phyloP scores from a whole-genome alignment of 257 asterid species.

The Anisodus tanguticus region DNA sequence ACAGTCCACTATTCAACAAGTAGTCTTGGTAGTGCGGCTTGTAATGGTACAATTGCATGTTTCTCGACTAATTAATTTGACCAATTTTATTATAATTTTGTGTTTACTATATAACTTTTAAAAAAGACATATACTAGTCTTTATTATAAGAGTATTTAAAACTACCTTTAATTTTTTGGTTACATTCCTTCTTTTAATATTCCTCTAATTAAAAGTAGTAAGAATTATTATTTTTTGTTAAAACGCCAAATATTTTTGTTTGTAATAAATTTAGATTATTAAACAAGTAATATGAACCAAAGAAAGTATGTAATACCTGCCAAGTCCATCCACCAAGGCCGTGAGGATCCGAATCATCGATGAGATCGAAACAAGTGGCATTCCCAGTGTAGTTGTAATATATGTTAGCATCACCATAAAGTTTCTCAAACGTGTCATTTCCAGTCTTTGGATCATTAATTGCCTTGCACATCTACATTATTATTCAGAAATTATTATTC shows the following conservation, averaged over 20 bases:
- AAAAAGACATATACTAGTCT: no score
- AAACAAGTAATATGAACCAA: neutral
- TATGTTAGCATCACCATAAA: conserved; percentile 65
- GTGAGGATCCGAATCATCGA: conserved; percentile 69
- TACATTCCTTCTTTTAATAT: no score
- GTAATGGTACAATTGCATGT: no score
- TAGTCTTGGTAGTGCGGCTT: no score
- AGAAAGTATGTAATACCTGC: conserved; percentile 75
- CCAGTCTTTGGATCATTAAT: conserved; percentile 70
- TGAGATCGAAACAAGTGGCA: conserved; percentile 61
- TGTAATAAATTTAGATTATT: no score
- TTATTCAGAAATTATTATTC: neutral
- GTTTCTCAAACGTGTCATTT: conserved; percentile 56
- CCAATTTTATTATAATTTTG: neutral
- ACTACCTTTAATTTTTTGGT: no score
- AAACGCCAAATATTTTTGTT: no score
- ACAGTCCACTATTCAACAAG: no score
- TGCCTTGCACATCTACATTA: conserved; percentile 78
- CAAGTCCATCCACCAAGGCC: conserved; percentile 81
- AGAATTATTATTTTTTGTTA: no score
- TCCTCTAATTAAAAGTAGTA: no score
- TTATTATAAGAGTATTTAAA: no score
- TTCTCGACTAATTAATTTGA: neutral
- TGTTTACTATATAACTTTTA: no score
- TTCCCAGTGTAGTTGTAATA: conserved; percentile 73